Evolutionary conservation across 202 grass and related monocot species (phyloP).

Genomic region (Tripidium arundinaceum): DNA sequence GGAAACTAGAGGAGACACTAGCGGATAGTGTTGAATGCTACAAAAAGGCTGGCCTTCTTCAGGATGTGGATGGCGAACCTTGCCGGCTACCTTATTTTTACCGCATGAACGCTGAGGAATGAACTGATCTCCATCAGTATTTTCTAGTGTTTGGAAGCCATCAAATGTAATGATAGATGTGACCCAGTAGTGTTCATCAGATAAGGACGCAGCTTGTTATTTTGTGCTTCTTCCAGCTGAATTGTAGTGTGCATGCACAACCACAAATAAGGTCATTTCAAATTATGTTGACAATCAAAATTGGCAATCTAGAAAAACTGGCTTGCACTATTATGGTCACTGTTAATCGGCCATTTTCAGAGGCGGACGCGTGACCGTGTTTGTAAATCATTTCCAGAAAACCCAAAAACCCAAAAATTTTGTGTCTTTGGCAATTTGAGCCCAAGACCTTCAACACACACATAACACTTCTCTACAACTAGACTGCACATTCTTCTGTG

Average conservation of each 20-base stretch:
- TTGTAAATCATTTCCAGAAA: too few species aligned
- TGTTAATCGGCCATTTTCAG: too few species aligned
- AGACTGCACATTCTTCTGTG: too few species aligned
- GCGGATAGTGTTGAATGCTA: slow-evolving; percentile 32
- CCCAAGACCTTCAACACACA: too few species aligned
- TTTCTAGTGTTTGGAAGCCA: neutral
- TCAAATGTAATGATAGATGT: neutral
- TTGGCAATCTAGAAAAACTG: neutral
- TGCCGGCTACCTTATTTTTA: slow-evolving; percentile 33
- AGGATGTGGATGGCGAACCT: slow-evolving; percentile 5
- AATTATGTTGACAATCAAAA: neutral
- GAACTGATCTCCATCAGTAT: neutral
- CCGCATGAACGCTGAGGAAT: neutral
- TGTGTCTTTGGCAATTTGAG: too few species aligned
- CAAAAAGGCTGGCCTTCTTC: slow-evolving; percentile 21
- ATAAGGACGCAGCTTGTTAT: neutral
- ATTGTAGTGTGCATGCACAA: neutral
- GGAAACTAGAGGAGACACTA: slow-evolving; percentile 29
- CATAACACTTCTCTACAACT: too few species aligned
- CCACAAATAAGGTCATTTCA: neutral
- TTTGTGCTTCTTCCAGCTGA: neutral
- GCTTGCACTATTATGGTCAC: too few species aligned
- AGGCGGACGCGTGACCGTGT: too few species aligned
- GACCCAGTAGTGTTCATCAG: neutral
- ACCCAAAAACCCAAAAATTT: too few species aligned